These are phyloP conservation scores for Epichloe brachyelytri DNA, from an alignment of 2,329 filamentous ascomycete genomes.

Conservation along the genomic window DNA sequence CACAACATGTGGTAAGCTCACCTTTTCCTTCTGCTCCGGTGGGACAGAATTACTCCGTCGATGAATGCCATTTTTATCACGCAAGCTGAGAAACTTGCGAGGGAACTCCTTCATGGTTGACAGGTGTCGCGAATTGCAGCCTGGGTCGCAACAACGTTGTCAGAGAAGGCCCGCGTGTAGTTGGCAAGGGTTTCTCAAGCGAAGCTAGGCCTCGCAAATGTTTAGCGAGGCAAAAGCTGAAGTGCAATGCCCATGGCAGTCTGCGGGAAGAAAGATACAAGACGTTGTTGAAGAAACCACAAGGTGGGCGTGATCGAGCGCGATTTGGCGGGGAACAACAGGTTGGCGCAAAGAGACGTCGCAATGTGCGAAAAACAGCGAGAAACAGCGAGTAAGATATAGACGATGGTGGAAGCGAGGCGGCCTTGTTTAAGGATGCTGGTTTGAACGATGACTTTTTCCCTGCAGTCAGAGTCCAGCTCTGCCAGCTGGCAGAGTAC, in stretches of 20 bases:
- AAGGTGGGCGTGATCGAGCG: not conserved
- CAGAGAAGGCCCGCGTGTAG: not conserved
- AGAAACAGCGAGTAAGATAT: not conserved
- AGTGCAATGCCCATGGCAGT: conserved; percentile 19
- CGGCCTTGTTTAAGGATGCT: not conserved
- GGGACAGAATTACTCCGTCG: conserved; percentile 43
- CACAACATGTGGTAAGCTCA: conserved; percentile 16
- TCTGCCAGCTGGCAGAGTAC: not conserved
- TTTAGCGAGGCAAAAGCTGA: conserved; percentile 19
- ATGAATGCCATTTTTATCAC: conserved; percentile 48
- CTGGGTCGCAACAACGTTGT: not conserved
- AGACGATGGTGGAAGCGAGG: not conserved
- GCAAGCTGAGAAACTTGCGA: conserved; percentile 56
- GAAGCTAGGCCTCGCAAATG: conserved; percentile 15
- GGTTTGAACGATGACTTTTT: not conserved
- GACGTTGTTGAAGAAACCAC: conserved; percentile 1
- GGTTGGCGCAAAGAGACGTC: not conserved
- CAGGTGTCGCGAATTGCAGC: not conserved
- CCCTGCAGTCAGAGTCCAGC: not conserved
- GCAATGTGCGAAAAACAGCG: not conserved
- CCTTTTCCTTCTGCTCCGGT: conserved; percentile 34
- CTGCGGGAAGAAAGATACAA: not conserved
- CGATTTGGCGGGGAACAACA: not conserved
- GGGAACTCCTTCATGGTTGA: conserved; percentile 38
- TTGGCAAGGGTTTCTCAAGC: not conserved